Conservation (phyloP, 768 basidiomycete genomes). For the Naganishia onofrii region DNA sequence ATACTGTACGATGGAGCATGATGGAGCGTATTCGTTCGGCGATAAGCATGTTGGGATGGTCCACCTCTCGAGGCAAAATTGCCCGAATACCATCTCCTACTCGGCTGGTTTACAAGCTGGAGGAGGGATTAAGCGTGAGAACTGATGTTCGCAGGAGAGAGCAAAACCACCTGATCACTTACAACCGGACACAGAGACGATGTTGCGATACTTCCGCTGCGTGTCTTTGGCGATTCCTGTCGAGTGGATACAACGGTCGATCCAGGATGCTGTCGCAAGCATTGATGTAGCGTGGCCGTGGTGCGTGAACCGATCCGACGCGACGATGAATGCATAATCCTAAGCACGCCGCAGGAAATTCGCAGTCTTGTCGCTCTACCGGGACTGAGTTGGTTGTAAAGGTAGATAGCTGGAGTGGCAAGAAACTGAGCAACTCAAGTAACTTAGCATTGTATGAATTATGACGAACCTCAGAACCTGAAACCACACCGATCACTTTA, state of each 20-base stretch:
- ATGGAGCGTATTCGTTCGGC: not conserved
- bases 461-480: constrained; percentile 17
- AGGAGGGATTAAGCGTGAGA: not conserved
- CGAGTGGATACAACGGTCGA: not conserved
- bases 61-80: not conserved
- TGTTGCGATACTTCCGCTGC: not conserved
- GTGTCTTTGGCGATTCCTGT: not conserved
- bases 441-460: no score
- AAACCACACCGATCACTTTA: not conserved
- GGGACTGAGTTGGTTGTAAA: no score
- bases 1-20: not conserved
- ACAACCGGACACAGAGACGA: not conserved
- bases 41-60: not conserved
- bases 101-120: not conserved
- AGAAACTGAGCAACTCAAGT: no score
- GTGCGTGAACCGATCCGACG: not conserved
- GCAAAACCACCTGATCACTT: not conserved
- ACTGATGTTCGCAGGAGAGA: not conserved
- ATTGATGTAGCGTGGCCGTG: not conserved
- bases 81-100: constrained; percentile 3
- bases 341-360: not conserved
- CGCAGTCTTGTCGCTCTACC: not conserved
- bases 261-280: not conserved
- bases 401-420: not conserved
- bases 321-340: not conserved